Evolutionary conservation across 2,329 filamentous ascomycete genomes (phyloP).

Genomic region (Fusarium sp.): DNA sequence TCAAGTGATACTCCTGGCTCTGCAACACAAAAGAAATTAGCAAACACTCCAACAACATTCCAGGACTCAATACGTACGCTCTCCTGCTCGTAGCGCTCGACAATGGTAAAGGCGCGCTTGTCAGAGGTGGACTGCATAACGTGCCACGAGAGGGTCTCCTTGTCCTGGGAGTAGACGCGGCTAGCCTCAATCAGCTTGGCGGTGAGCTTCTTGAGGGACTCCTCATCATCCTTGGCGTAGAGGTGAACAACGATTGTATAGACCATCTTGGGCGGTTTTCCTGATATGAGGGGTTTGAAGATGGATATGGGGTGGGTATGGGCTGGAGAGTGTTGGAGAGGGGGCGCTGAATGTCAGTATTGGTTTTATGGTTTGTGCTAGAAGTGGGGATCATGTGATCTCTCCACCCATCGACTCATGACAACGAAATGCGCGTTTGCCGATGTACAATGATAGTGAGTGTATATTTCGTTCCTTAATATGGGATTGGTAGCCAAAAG

Average conservation of each 20-base stretch:
- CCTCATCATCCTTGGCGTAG: conserved; percentile 75
- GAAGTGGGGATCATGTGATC: conserved; percentile 35
- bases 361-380: conserved; percentile 34
- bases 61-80: conserved; percentile 58
- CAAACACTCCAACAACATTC: background rate
- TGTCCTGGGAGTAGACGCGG: conserved; percentile 77
- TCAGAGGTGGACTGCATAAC: conserved; percentile 82
- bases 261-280: conserved; percentile 62
- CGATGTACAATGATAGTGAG: background rate
- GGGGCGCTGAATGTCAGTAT: conserved; percentile 19
- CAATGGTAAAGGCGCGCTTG: conserved; percentile 78
- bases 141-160: conserved; percentile 78
- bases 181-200: conserved; percentile 82
- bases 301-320: background rate
- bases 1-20: conserved; percentile 73
- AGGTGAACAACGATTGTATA: conserved; percentile 79
- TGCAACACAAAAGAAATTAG: conserved; percentile 40
- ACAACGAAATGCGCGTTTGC: conserved; percentile 15
- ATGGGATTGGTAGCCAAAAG: too few species aligned
- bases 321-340: conserved; percentile 14
- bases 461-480: background rate
- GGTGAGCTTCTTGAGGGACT: conserved; percentile 74
- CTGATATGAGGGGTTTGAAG: background rate
- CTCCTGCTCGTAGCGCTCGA: conserved; percentile 79
- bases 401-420: conserved; percentile 33